Base-by-base conservation (phyloP, 306 rosid species). In the Albizia julibrissin region DNA sequence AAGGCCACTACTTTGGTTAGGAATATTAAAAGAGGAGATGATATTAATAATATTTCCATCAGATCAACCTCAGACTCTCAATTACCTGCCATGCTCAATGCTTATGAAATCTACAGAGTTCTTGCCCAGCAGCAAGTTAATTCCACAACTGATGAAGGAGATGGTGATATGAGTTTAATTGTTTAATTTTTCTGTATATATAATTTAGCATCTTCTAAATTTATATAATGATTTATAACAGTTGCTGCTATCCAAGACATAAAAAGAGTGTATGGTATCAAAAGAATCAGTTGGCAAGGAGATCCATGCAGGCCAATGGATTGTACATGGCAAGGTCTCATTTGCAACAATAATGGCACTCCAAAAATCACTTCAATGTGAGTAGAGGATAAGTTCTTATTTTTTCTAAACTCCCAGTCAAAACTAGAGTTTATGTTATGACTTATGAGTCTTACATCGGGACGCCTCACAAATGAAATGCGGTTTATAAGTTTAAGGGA, bases 341-440 rank as follows among this genome's bases (percentile, higher is more conserved):
- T 8, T 7, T 84, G 89, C 37, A 84, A 46, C 77, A 3, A 58
- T n/a, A 68, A 7, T 14, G 50, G 52, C 34, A 56, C 33, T n/a
- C 80, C 87, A 33, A 84, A 80, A 72, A 78, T 87, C 42, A 87
- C 42, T 62, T 77, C 85, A 13, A 24, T 87, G 89, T 87, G 33
- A 73, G 87, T 69, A 22, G 31, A n/a, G 1, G 31, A 49, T 49
- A 49, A 58, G 10, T 58, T 58, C 65, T 58, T 22, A 3, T 22
- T 0, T 58, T 22, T 22, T 10, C n/a, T 22, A 58, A 10, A 22
- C 65, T 58, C 1, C 2, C 15, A 58, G 14, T 47, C 1, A 14
- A 47, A 47, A 14, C 5, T 10, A 49, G 56, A 49, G 56, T 49
- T 15, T 49, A 16, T 42, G 1, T 9, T 42, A 42, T 42, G 12